A percentile compares a stretch with the other conserved stretches of the same genome.
phyloP scores from a whole-genome alignment of 768 basidiomycete species.

The Rhodocollybia butyracea region DNA sequence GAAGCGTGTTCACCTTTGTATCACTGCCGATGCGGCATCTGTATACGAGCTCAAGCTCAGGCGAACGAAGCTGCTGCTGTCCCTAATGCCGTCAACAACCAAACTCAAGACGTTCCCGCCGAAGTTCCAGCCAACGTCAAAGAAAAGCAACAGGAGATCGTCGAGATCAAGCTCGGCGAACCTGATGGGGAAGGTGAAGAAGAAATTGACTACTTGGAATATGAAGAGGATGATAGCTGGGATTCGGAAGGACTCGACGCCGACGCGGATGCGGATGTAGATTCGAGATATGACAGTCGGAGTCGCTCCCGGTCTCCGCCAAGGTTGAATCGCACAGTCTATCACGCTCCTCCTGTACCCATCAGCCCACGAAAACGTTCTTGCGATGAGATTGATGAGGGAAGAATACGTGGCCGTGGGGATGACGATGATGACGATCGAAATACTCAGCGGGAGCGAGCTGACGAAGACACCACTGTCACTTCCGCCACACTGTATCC shows the following conservation, averaged over 20 bases:
- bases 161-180: background rate
- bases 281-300: background rate
- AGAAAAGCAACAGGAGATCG: background rate
- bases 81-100: background rate
- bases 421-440: background rate
- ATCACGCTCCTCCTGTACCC: background rate
- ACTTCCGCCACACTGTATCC: background rate
- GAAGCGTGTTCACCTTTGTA: conserved; percentile 71
- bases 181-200: conserved; percentile 1
- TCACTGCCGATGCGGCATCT: conserved; percentile 71
- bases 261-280: background rate
- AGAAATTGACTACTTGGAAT: conserved; percentile 2
- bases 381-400: conserved; percentile 7
- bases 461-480: background rate
- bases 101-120: background rate
- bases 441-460: background rate
- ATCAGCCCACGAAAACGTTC: conserved; percentile 8
- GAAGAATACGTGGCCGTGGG: background rate
- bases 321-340: background rate
- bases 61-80: conserved; percentile 40
- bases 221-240: conserved; percentile 6
- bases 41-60: conserved; percentile 59
- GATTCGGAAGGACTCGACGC: background rate
- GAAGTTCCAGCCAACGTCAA: background rate
- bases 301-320: background rate